These are phyloP conservation scores for Mesembryanthemum crystallinum DNA, from an alignment of 148 eudicot genomes.

Conservation along the genomic window DNA sequence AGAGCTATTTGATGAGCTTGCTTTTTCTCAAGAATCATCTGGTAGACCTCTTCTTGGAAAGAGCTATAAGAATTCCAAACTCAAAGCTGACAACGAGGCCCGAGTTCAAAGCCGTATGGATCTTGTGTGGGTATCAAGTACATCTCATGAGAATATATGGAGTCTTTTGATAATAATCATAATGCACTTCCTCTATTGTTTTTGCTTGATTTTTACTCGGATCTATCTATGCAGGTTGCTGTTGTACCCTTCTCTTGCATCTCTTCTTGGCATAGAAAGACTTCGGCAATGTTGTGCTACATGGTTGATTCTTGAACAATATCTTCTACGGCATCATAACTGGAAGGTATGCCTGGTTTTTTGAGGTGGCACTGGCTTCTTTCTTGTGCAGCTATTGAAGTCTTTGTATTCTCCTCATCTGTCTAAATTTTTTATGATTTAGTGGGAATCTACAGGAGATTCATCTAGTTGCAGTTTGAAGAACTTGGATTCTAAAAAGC, in stretches of 20 bases:
- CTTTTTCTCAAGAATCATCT: conserved; percentile 71
- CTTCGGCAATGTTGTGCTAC: conserved; percentile 92
- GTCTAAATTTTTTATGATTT: conserved; percentile 36
- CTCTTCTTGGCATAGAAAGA: conserved; percentile 95
- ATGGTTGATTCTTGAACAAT: conserved; percentile 95
- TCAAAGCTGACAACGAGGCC: conserved; percentile 38
- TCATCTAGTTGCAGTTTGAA: conserved; percentile 49
- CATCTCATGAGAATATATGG: conserved; percentile 15
- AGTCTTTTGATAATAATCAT: conserved; percentile 8
- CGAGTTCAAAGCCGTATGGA: conserved; percentile 67
- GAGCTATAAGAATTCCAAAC: conserved; percentile 34
- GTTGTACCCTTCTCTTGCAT: conserved; percentile 83
- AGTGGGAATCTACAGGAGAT: conserved; percentile 86
- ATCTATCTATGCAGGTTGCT: conserved; percentile 57
- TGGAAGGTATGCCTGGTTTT: conserved; percentile 74
- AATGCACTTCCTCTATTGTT: conserved; percentile 1
- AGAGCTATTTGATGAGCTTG: conserved; percentile 80
- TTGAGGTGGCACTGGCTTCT: conserved; percentile 1
- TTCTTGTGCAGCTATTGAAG: not conserved
- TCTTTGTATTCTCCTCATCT: conserved; percentile 17
- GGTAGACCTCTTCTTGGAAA: conserved; percentile 40
- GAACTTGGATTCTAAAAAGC: conserved; percentile 38
- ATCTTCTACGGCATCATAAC: conserved; percentile 63
- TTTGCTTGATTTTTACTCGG: conserved; percentile 16
- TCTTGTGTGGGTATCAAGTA: conserved; percentile 66